Evolutionary conservation across 1,284 basidiomycete genomes (phyloP), one percentile per base, ranked within the genome.

Genomic region (Rhodotorula mucilaginosa): DNA sequence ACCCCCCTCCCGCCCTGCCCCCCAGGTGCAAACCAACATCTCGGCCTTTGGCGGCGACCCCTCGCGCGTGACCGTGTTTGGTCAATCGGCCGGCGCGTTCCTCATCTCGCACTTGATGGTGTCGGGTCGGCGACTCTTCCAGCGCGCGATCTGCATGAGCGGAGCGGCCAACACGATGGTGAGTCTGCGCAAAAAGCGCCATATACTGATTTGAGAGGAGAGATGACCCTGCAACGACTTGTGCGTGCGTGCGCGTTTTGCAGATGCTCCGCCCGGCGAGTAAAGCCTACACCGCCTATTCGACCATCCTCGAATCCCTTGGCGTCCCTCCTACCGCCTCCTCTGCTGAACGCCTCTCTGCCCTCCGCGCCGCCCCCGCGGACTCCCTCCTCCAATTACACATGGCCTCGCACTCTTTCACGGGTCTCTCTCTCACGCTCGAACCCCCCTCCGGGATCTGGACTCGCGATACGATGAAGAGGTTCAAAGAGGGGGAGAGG

Each of bases 11-110:
- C 34, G 1, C 18, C 2, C 8, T 44, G 8, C 8, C 6, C 34
- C 34, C 7, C 64, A 73, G 72, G 68, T 70, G 4, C 70, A 76
- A 56, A 2, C 47, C 7, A 76, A 76, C 60, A 72, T 76, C 39
- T n/a, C 31, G 0, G 7, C 47, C 0, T 76, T 76, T n/a, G 74
- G 74, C 12, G 74, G 74, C n/a, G 61, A 70, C 58, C 48, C 60
- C 0, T 6, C n/a, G 1, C 60, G 64, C 54, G 74, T 76, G 1
- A 76, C 74, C 3, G 66, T 51, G 5, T 74, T 76, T 18, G 74
- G 74, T 2, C 70, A 76, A 49, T 65, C 61, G 5, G 74, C 74
- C 18, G 74, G 74, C 44, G 70, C 68, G 3, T 72, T 70, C 61
- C 29, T 76, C 31, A 59, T 76, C 62, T 66, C 73, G 8, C 64